phyloP scores from a whole-genome alignment of 177 flowering plant species.

The Vitis hybrid region DNA sequence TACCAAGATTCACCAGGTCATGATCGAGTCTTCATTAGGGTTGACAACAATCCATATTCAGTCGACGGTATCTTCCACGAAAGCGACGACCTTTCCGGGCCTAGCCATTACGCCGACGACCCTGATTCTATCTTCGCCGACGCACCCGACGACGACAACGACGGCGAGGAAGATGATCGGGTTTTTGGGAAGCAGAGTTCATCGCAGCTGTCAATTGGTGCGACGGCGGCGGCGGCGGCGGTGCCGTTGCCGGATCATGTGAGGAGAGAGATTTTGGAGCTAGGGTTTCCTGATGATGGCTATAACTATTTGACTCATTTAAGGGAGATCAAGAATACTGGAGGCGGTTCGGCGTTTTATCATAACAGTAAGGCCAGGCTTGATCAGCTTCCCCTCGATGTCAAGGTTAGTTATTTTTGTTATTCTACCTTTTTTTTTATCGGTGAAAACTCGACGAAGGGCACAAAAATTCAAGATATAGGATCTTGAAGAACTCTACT shows the following conservation, averaged over 20 bases:
- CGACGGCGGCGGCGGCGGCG: too few relatives aligned
- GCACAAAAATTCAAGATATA: too few relatives aligned
- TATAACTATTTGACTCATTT: slow-evolving; percentile 82
- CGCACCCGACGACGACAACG: slow-evolving; percentile 55
- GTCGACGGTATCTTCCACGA: slow-evolving; percentile 27
- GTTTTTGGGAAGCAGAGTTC: neutral
- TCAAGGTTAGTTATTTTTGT: slow-evolving; percentile 54
- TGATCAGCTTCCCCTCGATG: slow-evolving; percentile 63
- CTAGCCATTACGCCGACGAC: slow-evolving; percentile 17
- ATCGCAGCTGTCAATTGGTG: neutral
- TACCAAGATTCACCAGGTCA: slow-evolving; percentile 35
- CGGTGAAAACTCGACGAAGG: neutral
- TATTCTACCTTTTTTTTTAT: neutral
- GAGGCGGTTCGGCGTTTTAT: slow-evolving; percentile 76
- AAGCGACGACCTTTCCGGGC: neutral
- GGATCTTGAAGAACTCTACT: too few relatives aligned
- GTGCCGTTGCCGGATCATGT: slow-evolving; percentile 50
- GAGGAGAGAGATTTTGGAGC: slow-evolving; percentile 81
- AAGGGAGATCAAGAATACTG: slow-evolving; percentile 84
- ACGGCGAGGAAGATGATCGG: slow-evolving; percentile 16
- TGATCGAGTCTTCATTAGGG: slow-evolving; percentile 80
- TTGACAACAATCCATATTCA: slow-evolving; percentile 62
- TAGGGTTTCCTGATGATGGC: slow-evolving; percentile 97
- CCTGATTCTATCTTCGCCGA: slow-evolving; percentile 64
- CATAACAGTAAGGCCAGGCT: slow-evolving; percentile 66